Conservation (phyloP, 306 rosid genomes). For the Cicer bijugum region DNA sequence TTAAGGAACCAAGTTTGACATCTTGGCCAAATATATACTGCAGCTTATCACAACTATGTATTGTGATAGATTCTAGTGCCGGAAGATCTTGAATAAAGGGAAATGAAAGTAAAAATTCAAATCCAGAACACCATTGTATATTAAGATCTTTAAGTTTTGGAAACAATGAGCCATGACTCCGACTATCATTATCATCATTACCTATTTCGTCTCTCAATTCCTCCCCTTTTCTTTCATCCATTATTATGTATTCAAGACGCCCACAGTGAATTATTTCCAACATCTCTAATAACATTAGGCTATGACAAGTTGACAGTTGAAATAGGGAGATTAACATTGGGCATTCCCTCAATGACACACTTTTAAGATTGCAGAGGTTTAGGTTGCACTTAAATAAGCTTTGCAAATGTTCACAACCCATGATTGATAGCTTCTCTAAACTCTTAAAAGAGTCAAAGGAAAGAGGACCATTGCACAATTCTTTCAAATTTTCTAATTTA, state of each 20-base stretch:
- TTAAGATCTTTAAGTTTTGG: not conserved
- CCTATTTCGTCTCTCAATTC: not conserved
- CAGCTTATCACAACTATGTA: not conserved
- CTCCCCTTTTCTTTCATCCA: not conserved
- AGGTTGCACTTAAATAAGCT: not conserved
- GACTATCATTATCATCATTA: not conserved
- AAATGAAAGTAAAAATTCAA: not conserved
- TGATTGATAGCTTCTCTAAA: not conserved
- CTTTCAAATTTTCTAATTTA: not conserved
- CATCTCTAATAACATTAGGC: not conserved
- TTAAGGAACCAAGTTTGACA: not conserved
- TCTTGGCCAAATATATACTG: slow-evolving; percentile 10
- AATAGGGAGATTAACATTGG: not conserved
- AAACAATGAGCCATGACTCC: not conserved
- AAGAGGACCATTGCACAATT: slow-evolving; percentile 1
- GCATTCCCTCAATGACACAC: fast-evolving
- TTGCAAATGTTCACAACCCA: not conserved
- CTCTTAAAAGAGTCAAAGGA: not conserved
- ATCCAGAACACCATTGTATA: fast-evolving
- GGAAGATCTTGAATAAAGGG: not conserved
- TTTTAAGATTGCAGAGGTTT: slow-evolving; percentile 3
- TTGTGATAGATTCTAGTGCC: not conserved
- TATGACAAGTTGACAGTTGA: not conserved
- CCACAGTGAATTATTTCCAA: fast-evolving
- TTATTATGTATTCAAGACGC: not conserved